Evolutionary conservation across 345 rosid species (phyloP).

Genomic region (Rubroshorea leprosula): DNA sequence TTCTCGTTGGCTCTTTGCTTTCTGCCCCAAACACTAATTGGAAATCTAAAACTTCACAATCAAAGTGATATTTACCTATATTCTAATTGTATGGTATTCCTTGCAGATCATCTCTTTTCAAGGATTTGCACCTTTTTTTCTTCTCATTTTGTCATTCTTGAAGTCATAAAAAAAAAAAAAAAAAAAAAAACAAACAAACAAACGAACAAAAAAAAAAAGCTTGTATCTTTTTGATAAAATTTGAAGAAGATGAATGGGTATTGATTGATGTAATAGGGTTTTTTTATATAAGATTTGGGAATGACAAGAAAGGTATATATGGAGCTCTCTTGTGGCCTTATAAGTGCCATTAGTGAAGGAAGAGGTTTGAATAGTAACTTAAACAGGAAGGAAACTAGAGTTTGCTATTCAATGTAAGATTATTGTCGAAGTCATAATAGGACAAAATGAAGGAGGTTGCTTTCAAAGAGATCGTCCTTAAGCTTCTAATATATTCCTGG

Average conservation of each 20-base stretch:
- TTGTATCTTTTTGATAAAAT: too few relatives aligned
- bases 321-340: constrained; percentile 11
- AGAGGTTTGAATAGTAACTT: constrained; percentile 23
- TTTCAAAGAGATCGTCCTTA: not conserved
- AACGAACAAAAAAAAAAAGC: too few relatives aligned
- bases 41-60: constrained; percentile 27
- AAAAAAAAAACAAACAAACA: too few relatives aligned
- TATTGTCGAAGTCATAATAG: not conserved
- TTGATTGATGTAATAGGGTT: too few relatives aligned
- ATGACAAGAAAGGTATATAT: constrained; percentile 1
- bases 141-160: too few relatives aligned
- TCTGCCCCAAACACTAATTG: constrained; percentile 10
- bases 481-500: not conserved
- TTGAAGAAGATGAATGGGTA: not conserved
- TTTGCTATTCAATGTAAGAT: not conserved
- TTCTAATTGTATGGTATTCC: not conserved
- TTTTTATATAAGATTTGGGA: too few relatives aligned
- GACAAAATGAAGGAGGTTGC: not conserved
- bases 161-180: too few relatives aligned
- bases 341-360: not conserved
- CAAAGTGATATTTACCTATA: constrained; percentile 10
- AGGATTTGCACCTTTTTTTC: too few relatives aligned
- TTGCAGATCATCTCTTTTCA: too few relatives aligned
- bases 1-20: constrained; percentile 17
- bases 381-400: not conserved